Conservation (phyloP, 768 basidiomycete genomes). For the Phylloporus sp. region DNA sequence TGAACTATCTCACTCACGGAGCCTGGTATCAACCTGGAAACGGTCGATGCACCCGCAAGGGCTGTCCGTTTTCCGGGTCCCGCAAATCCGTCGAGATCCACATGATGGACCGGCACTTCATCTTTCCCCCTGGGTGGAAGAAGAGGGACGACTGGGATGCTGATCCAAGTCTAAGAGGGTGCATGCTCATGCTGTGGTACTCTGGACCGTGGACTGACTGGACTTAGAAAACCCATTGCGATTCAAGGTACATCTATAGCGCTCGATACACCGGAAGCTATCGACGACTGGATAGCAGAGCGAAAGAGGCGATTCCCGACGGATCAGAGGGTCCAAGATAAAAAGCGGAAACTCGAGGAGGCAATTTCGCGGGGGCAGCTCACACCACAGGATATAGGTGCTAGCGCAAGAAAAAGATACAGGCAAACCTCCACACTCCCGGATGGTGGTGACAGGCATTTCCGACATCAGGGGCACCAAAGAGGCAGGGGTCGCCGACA, state of each 20-base stretch:
- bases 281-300: conserved; percentile 85
- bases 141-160: conserved; percentile 71
- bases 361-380: conserved; percentile 80
- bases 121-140: conserved; percentile 74
- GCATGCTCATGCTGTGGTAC: conserved; percentile 10
- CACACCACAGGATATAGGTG: conserved; percentile 41
- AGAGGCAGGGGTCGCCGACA: conserved; percentile 34
- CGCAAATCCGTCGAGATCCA: conserved; percentile 70
- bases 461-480: conserved; percentile 9
- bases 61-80: conserved; percentile 70
- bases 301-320: conserved; percentile 86
- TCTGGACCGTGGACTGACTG: conserved; percentile 5
- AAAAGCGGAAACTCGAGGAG: conserved; percentile 74
- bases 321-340: conserved; percentile 63
- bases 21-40: conserved; percentile 66
- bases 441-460: conserved; percentile 2
- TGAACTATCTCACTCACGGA: conserved; percentile 19
- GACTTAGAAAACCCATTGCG: conserved; percentile 57
- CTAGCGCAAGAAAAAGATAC: conserved; percentile 42
- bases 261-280: conserved; percentile 76
- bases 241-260: conserved; percentile 77
- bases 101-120: conserved; percentile 88
- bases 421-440: conserved; percentile 23
- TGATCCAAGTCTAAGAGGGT: conserved; percentile 81
- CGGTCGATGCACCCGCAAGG: conserved; percentile 53